Evolutionary conservation across 2,329 filamentous ascomycete genomes (phyloP).

Genomic region (Trichoderma guizhouense): DNA sequence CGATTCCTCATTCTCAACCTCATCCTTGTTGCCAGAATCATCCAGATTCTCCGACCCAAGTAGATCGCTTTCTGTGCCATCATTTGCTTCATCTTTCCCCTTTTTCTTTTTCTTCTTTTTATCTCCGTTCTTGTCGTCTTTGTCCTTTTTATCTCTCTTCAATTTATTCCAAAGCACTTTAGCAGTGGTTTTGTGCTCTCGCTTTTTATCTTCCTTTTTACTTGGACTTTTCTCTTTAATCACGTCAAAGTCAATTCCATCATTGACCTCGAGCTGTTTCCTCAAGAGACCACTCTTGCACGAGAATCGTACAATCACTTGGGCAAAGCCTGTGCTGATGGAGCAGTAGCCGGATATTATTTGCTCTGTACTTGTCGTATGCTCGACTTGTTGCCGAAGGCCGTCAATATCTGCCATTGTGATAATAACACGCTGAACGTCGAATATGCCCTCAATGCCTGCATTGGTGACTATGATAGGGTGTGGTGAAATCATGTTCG

Average conservation of each 20-base stretch:
- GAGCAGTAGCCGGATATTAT: slow-evolving; percentile 19
- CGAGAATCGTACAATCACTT: slow-evolving; percentile 6
- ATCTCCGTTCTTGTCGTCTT: background rate
- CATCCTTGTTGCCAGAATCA: background rate
- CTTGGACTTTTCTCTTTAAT: background rate
- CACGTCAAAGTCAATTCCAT: slow-evolving; percentile 9
- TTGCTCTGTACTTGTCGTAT: slow-evolving; percentile 2
- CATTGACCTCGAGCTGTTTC: slow-evolving; percentile 9
- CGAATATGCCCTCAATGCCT: slow-evolving; percentile 20
- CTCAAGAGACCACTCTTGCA: slow-evolving; percentile 2
- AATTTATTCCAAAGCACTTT: background rate
- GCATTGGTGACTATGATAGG: slow-evolving; percentile 20
- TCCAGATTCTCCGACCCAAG: background rate
- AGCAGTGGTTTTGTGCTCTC: background rate
- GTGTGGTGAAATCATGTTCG: slow-evolving; percentile 13
- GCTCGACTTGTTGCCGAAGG: slow-evolving; percentile 14
- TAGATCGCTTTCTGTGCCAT: background rate
- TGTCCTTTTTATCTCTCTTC: background rate
- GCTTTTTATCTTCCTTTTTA: background rate
- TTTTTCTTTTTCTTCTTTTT: slow-evolving; percentile 12
- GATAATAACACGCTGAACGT: slow-evolving; percentile 18
- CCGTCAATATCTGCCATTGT: slow-evolving; percentile 13
- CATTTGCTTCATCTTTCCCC: background rate
- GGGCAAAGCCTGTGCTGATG: slow-evolving; percentile 16
- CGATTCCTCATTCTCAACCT: background rate